Conservation (phyloP, 306 rosid genomes). For the Mucuna pruriens region DNA sequence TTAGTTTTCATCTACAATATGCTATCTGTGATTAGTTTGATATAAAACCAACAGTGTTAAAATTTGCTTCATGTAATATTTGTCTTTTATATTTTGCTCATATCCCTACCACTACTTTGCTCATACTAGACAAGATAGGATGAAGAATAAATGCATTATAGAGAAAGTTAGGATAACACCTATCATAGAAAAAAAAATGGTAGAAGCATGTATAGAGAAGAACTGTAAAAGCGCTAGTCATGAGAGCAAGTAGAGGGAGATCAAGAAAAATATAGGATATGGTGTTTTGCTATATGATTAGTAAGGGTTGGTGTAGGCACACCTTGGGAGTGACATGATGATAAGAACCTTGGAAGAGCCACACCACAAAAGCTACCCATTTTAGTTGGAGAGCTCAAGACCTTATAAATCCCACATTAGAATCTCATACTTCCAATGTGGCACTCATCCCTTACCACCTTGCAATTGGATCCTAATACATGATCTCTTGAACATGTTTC, state of each 20-base stretch:
- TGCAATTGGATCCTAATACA: background rate
- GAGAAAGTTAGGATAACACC: background rate
- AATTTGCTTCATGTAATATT: slow-evolving; percentile 19
- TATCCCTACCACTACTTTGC: background rate
- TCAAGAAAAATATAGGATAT: background rate
- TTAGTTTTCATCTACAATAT: background rate
- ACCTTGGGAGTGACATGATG: background rate
- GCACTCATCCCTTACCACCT: background rate
- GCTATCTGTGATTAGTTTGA: slow-evolving; percentile 29
- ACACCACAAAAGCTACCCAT: background rate
- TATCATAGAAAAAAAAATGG: background rate
- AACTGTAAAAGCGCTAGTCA: background rate
- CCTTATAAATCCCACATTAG: background rate
- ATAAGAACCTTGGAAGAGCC: background rate
- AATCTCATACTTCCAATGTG: background rate
- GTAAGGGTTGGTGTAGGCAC: background rate
- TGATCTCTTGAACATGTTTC: background rate
- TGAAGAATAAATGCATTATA: background rate
- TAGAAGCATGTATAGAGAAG: background rate
- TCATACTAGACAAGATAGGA: background rate
- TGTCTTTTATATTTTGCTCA: slow-evolving; percentile 12
- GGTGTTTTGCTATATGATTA: background rate
- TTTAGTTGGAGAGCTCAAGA: background rate
- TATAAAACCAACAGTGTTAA: background rate
- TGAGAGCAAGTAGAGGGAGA: background rate